A percentile compares a stretch with the other conserved stretches of the same genome.
Evolutionary conservation across 2,329 filamentous ascomycete genomes (phyloP).

Genomic region (Scedosporium minutisporum): DNA sequence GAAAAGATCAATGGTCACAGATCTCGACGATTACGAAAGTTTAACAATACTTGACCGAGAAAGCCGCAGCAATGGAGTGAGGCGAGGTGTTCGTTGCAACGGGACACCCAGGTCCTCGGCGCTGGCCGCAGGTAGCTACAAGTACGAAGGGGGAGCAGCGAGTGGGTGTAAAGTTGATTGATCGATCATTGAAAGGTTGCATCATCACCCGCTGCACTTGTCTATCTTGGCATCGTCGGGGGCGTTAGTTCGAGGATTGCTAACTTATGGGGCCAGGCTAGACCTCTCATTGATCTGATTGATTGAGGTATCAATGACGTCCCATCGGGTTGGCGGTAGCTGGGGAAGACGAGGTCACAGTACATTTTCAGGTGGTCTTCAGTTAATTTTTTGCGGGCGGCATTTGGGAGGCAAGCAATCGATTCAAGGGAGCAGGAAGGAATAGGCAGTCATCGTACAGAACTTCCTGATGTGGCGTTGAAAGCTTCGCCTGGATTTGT

Average conservation of each 20-base stretch:
- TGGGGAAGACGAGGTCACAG: neutral
- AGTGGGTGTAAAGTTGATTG: constrained; percentile 7
- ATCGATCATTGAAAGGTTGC: neutral
- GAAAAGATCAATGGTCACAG: neutral
- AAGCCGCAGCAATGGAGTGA: neutral
- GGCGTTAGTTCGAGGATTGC: neutral
- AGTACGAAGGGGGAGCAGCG: neutral
- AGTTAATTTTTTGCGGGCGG: no score
- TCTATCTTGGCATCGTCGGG: neutral
- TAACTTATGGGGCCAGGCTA: no score
- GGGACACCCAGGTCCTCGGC: neutral
- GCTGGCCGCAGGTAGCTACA: neutral
- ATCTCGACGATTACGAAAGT: neutral
- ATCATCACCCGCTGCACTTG: neutral
- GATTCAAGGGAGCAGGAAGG: no score
- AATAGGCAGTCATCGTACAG: neutral
- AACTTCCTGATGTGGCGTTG: constrained; percentile 1
- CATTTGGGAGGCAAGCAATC: no score
- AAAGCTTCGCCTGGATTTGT: neutral
- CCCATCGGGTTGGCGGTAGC: neutral
- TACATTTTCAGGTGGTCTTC: neutral
- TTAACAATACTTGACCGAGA: constrained; percentile 5
- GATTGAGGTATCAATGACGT: neutral
- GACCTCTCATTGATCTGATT: neutral
- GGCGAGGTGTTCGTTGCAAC: neutral